Evolutionary conservation across 2,329 filamentous ascomycete genomes (phyloP).

Genomic region (Arthroderma sp.): DNA sequence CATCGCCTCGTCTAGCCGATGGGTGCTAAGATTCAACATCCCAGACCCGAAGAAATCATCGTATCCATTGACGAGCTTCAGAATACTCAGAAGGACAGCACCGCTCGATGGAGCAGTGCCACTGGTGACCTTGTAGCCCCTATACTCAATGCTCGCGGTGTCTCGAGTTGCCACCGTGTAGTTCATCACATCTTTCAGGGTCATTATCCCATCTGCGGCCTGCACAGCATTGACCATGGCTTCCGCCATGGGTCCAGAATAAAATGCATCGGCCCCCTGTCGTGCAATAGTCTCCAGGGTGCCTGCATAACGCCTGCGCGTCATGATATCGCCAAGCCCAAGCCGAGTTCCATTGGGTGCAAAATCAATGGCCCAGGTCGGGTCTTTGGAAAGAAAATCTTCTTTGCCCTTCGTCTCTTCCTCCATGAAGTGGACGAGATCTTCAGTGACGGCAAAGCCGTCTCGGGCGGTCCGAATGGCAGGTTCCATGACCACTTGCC

Average conservation of each 20-base stretch:
- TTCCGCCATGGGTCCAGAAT: conserved; percentile 57
- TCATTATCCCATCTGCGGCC: conserved; percentile 68
- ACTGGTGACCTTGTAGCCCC: conserved; percentile 54
- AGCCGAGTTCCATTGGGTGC: conserved; percentile 67
- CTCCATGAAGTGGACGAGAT: conserved; percentile 62
- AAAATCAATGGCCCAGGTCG: conserved; percentile 76
- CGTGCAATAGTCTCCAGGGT: conserved; percentile 66
- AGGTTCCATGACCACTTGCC: conserved; percentile 59
- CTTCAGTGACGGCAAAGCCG: conserved; percentile 60
- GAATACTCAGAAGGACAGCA: conserved; percentile 55
- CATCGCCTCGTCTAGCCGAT: conserved; percentile 77
- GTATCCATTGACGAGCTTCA: conserved; percentile 78
- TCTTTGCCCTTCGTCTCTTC: conserved; percentile 33
- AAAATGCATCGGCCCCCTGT: conserved; percentile 60
- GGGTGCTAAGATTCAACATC: conserved; percentile 54
- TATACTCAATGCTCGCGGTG: conserved; percentile 51
- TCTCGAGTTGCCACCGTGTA: conserved; percentile 57
- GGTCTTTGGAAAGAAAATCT: conserved; percentile 61
- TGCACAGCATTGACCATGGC: conserved; percentile 59
- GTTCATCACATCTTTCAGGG: conserved; percentile 58
- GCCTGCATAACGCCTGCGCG: conserved; percentile 64
- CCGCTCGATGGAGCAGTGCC: conserved; percentile 65
- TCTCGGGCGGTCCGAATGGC: conserved; percentile 60
- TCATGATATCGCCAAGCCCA: conserved; percentile 62
- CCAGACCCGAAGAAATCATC: conserved; percentile 46